Evolutionary conservation across 1,284 basidiomycete genomes (phyloP).

Genomic region (Ustilago sp.): DNA sequence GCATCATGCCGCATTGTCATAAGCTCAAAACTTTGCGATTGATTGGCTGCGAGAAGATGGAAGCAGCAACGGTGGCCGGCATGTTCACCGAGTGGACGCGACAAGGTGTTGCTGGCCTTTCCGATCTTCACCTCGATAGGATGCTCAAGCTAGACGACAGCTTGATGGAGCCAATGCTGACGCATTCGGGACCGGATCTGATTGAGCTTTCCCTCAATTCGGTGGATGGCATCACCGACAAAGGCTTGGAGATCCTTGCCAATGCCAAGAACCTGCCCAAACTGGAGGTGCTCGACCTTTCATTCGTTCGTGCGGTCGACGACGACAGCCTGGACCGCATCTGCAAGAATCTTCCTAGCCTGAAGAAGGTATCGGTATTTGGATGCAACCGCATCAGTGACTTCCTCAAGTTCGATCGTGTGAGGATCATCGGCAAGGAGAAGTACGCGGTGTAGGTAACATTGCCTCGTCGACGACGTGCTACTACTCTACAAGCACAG

Average conservation of each 20-base stretch:
- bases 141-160: slow-evolving; percentile 73
- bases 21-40: slow-evolving; percentile 76
- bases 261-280: slow-evolving; percentile 46
- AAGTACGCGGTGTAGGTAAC: slow-evolving; percentile 31
- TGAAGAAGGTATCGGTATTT: slow-evolving; percentile 67
- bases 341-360: slow-evolving; percentile 68
- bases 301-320: slow-evolving; percentile 87
- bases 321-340: slow-evolving; percentile 83
- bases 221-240: slow-evolving; percentile 77
- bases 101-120: slow-evolving; percentile 37
- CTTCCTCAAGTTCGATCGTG: slow-evolving; percentile 47
- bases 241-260: slow-evolving; percentile 74
- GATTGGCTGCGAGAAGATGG: slow-evolving; percentile 75
- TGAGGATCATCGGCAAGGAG: slow-evolving; percentile 63
- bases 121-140: slow-evolving; percentile 63
- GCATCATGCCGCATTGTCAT: slow-evolving; percentile 75
- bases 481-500: too few species aligned
- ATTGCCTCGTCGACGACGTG: background rate
- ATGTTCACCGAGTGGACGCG: slow-evolving; percentile 42
- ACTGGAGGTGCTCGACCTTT: slow-evolving; percentile 80
- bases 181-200: slow-evolving; percentile 78
- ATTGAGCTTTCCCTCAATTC: slow-evolving; percentile 79
- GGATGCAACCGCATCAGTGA: slow-evolving; percentile 67
- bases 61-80: slow-evolving; percentile 35
- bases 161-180: slow-evolving; percentile 77